Evolutionary conservation across 176 grass and related monocot species (phyloP).

Genomic region (Neostapfia colusana): DNA sequence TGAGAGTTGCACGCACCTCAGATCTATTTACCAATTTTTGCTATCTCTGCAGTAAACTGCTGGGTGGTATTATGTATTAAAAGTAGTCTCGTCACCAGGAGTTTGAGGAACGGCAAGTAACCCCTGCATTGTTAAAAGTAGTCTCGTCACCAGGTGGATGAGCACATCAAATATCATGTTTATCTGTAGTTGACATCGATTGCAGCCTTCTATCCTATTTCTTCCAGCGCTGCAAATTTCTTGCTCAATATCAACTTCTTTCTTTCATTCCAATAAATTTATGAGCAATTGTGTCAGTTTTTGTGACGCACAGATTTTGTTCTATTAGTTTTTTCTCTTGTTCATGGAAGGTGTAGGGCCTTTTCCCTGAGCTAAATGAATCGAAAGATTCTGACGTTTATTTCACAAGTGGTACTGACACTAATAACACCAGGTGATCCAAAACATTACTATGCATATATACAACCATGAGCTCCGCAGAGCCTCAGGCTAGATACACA

Average conservation of each 20-base stretch:
- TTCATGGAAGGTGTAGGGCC: background rate
- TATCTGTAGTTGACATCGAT: slow-evolving; percentile 40
- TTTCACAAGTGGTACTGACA: slow-evolving; percentile 27
- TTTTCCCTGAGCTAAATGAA: background rate
- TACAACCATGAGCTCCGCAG: slow-evolving; percentile 10
- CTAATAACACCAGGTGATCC: background rate
- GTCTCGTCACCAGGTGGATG: too few relatives aligned
- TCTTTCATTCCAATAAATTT: background rate
- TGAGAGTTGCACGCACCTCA: background rate
- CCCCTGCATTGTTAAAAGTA: slow-evolving; percentile 6
- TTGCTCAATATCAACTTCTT: background rate
- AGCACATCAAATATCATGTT: slow-evolving; percentile 3
- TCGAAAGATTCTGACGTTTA: background rate
- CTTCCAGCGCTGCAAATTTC: background rate
- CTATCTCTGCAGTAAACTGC: slow-evolving; percentile 42
- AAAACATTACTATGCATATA: slow-evolving; percentile 32
- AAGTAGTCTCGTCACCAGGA: slow-evolving; percentile 32
- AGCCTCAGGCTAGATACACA: slow-evolving; percentile 3
- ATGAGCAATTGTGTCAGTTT: background rate
- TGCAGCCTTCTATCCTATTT: background rate
- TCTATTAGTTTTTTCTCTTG: background rate
- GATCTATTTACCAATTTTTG: slow-evolving; percentile 26
- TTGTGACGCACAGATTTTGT: background rate
- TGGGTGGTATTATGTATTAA: slow-evolving; percentile 42
- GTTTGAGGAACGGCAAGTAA: slow-evolving; percentile 33